Percentiles rank a stretch among this genome's conserved stretches.
These are phyloP conservation scores for Plasmodium blacklocki DNA, from an alignment of 169 alveolate genomes.

Conservation along the genomic window DNA sequence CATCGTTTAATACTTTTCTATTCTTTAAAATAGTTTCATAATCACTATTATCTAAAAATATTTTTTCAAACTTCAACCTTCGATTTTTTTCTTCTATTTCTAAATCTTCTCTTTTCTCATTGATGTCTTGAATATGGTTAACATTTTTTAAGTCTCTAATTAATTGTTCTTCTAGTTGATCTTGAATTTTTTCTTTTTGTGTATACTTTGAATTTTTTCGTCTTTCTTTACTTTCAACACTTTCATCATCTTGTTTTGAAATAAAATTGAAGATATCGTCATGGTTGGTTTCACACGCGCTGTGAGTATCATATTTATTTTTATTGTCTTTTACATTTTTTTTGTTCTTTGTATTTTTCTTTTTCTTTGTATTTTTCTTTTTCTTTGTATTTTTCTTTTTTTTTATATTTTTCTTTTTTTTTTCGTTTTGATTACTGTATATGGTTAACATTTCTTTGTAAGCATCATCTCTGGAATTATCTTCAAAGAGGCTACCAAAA, in stretches of 20 bases:
- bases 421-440: neutral
- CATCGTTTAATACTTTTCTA: neutral
- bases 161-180: neutral
- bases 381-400: neutral
- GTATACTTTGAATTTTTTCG: neutral
- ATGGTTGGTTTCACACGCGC: neutral
- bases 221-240: neutral
- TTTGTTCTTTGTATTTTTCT: neutral
- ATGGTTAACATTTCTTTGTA: neutral
- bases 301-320: too few relatives aligned
- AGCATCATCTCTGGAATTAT: neutral
- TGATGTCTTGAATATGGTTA: neutral
- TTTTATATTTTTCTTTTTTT: neutral
- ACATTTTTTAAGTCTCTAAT: neutral
- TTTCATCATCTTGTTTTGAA: neutral
- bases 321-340: neutral
- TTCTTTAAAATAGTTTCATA: conserved; percentile 13
- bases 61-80: neutral
- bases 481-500: neutral
- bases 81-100: neutral
- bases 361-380: neutral
- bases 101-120: neutral
- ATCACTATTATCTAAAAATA: neutral
- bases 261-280: neutral
- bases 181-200: neutral